These are phyloP conservation scores for Elsinoe arachidis DNA, from an alignment of 2,329 filamentous ascomycete genomes.

Conservation along the genomic window DNA sequence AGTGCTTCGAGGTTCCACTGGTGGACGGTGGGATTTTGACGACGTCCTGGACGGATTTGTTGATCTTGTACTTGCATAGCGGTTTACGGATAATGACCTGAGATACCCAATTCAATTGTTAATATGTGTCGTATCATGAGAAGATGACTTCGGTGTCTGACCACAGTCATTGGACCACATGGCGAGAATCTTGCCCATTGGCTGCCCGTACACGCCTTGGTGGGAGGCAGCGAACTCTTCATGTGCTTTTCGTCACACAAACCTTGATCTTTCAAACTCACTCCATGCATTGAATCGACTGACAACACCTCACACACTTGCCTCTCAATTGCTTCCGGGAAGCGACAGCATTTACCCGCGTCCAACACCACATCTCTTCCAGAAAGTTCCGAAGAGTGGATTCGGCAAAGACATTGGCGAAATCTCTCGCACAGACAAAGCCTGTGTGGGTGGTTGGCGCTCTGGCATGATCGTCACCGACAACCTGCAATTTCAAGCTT, in stretches of 20 bases:
- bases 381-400: slow-evolving; percentile 9
- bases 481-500: slow-evolving; percentile 3
- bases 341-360: neutral
- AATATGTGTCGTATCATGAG: neutral
- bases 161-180: neutral
- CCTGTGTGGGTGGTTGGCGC: neutral
- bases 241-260: neutral
- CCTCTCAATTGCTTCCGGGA: no score
- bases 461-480: slow-evolving; percentile 8
- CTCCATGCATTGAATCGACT: neutral
- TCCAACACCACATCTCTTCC: neutral
- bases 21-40: slow-evolving; percentile 17
- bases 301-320: neutral
- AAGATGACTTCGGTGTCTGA: neutral
- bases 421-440: slow-evolving; percentile 10
- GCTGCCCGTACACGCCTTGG: neutral
- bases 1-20: slow-evolving; percentile 17
- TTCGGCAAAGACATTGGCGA: slow-evolving; percentile 3
- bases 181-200: neutral
- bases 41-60: slow-evolving; percentile 20
- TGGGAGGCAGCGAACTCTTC: neutral
- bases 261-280: neutral
- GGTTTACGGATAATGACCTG: neutral
- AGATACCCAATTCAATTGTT: neutral
- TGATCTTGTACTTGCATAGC: slow-evolving; percentile 17